A percentile compares a stretch with the other conserved stretches of the same genome.
Evolutionary conservation across 306 rosid species (phyloP).

Genomic region (Medicago lupulina): DNA sequence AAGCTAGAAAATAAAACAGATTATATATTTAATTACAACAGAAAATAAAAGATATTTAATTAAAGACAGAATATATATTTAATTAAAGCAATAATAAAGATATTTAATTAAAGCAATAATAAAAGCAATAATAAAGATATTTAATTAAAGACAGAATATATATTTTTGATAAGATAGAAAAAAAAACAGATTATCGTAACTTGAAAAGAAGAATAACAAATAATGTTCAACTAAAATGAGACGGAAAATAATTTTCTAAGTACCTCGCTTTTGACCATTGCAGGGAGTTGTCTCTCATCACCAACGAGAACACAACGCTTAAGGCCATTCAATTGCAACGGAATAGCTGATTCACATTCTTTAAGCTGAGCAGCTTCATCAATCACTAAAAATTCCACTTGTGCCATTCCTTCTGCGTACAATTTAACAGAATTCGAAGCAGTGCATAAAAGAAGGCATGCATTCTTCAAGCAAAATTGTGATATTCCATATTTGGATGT

Average conservation of each 20-base stretch:
- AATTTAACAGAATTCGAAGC: constrained; percentile 54
- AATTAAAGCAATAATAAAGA: too few relatives aligned
- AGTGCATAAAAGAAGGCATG: constrained; percentile 49
- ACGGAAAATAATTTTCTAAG: not conserved
- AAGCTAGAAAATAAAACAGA: too few relatives aligned
- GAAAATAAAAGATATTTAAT: too few relatives aligned
- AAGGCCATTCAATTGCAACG: constrained; percentile 58
- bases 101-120: too few relatives aligned
- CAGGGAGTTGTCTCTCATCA: constrained; percentile 70
- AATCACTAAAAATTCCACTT: constrained; percentile 45
- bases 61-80: too few relatives aligned
- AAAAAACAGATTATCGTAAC: too few relatives aligned
- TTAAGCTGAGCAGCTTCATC: constrained; percentile 73
- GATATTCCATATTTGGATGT: not conserved
- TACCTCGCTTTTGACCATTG: constrained; percentile 70
- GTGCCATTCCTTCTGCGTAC: not conserved
- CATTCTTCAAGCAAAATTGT: constrained; percentile 42
- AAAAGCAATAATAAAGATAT: too few relatives aligned
- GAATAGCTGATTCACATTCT: constrained; percentile 70
- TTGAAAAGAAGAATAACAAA: too few relatives aligned
- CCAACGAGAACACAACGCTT: constrained; percentile 54
- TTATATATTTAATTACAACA: too few relatives aligned
- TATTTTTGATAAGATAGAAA: too few relatives aligned
- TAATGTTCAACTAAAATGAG: too few relatives aligned
- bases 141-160: too few relatives aligned